Base-by-base conservation (phyloP, 169 alveolate species). In the Plasmodium yoelii region DNA sequence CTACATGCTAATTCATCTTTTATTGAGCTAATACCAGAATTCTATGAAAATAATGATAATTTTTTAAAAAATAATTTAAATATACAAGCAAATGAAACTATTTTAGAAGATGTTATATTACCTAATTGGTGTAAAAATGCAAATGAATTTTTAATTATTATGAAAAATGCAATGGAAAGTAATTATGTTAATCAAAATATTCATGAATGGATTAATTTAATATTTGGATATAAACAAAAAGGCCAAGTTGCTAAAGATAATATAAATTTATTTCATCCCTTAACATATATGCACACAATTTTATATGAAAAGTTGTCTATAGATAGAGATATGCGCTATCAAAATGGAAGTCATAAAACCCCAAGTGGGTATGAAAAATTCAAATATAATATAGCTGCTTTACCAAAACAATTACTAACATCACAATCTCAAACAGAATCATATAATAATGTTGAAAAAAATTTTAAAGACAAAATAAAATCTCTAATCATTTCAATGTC, bases 151-250 rank as follows among this genome's bases (percentile, higher is more conserved):
- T 84, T 96, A 77, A 75, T 49, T 18, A 46, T 70, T n/a, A 87
- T 95, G 95, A 89, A 99, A 74, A 93, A 93, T 68, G 99, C 99
- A 5, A 94, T 98, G 18, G 99, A 99, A 93, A 94, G 99, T 80
- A 97, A 97, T 68, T 93, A 94, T 88, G 99, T 97, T n/a, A 96
- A 98, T 63, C 84, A 95, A 22, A 88, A 95, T 65, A 59, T 99
- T 42, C 95, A 97, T 92, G 95, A 95, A 64, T 99, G 99, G 99
- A 97, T 98, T 39, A 99, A 99, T 87, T 93, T 97, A 47, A 97
- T 98, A 18, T 98, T 97, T 94, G 99, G 99, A 10, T 98, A 73
- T 87, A 97, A 97, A 77, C 96, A 93, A 74, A 73, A 77, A 13
- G 96, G 96, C 0, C 72, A 75, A 90, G 84, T 69, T 13, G 89